Evolutionary conservation across 495 filamentous ascomycete genomes (phyloP).

Genomic region (Penicillium paxilli): DNA sequence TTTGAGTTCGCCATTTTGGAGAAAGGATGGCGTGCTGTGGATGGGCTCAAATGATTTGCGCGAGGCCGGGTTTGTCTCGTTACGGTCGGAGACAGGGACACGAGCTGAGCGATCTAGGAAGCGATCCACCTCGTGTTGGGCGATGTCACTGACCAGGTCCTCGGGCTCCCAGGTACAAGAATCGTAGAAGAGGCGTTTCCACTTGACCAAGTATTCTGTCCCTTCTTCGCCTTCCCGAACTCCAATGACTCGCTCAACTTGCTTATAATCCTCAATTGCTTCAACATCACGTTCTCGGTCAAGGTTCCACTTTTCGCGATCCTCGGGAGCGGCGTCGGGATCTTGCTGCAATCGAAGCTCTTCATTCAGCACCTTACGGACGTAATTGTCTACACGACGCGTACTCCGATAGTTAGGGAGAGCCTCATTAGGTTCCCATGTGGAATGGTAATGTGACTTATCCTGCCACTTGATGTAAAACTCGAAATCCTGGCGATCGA

Average conservation of each 20-base stretch:
- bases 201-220: slow-evolving; percentile 86
- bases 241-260: slow-evolving; percentile 90
- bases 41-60: slow-evolving; percentile 69
- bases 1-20: slow-evolving; percentile 81
- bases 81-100: slow-evolving; percentile 71
- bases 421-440: slow-evolving; percentile 80
- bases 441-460: slow-evolving; percentile 90
- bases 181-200: slow-evolving; percentile 84
- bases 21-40: slow-evolving; percentile 77
- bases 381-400: slow-evolving; percentile 91
- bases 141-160: slow-evolving; percentile 68
- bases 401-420: slow-evolving; percentile 71
- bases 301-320: slow-evolving; percentile 86
- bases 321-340: slow-evolving; percentile 76
- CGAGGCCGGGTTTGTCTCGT: slow-evolving; percentile 72
- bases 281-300: slow-evolving; percentile 85
- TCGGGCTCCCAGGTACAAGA: slow-evolving; percentile 91
- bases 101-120: slow-evolving; percentile 79
- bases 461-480: slow-evolving; percentile 98
- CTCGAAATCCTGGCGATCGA: slow-evolving; percentile 79
- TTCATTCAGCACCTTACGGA: slow-evolving; percentile 73
- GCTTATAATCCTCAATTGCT: slow-evolving; percentile 78
- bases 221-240: slow-evolving; percentile 72
- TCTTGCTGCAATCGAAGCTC: slow-evolving; percentile 69
- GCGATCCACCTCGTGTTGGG: slow-evolving; percentile 85